Percentiles rank a stretch among this genome's conserved stretches.
phyloP scores from a whole-genome alignment of 371 early-diverging fungal species.

The Spiromyces aspiralis region DNA sequence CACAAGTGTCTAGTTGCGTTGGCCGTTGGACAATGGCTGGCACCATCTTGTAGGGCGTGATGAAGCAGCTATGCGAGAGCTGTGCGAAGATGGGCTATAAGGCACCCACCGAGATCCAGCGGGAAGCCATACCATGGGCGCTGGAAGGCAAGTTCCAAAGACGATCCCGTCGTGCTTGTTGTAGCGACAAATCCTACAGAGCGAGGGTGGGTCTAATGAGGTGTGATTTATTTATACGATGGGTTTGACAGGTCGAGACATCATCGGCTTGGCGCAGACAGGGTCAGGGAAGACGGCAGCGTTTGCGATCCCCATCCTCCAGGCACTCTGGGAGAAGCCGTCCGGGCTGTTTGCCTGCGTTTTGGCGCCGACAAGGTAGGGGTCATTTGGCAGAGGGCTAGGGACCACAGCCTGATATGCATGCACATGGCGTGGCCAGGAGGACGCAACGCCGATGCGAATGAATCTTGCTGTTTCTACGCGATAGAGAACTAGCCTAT shows the following conservation, averaged over 20 bases:
- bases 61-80: constrained; percentile 70
- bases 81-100: constrained; percentile 77
- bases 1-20: too few species aligned
- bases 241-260: constrained; percentile 41
- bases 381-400: too few species aligned
- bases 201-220: too few species aligned
- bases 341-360: constrained; percentile 85
- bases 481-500: constrained; percentile 74
- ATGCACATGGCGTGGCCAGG: background rate
- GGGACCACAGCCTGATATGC: too few species aligned
- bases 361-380: constrained; percentile 80
- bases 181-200: background rate
- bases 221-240: constrained; percentile 2
- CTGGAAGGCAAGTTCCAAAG: constrained; percentile 35
- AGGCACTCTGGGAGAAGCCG: constrained; percentile 78
- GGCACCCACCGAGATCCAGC: constrained; percentile 87
- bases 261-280: constrained; percentile 95
- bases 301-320: constrained; percentile 91
- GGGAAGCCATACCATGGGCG: constrained; percentile 76
- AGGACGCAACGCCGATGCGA: background rate
- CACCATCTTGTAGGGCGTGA: constrained; percentile 44
- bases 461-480: constrained; percentile 7
- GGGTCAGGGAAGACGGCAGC: constrained; percentile 98
- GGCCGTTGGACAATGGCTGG: too few species aligned
- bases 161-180: background rate